Evolutionary conservation across 2,329 filamentous ascomycete genomes (phyloP), one percentile per base, ranked within the genome.

Genomic region (Triangularia verruculosa): DNA sequence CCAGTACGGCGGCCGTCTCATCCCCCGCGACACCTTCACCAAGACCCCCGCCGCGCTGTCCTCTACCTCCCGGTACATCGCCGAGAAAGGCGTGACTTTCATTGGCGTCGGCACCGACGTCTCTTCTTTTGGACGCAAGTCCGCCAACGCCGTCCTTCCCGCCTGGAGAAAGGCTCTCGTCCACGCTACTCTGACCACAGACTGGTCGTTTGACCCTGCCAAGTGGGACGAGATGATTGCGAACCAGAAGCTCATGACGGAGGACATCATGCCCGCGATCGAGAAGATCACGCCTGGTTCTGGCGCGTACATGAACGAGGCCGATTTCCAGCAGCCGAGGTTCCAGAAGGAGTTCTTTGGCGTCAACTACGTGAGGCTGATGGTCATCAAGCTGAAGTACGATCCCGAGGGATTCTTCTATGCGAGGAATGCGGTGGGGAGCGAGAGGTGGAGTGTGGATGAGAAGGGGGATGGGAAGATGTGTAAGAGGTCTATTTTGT

Each of bases 251-350:
- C 68, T 77, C 34, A 71, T 71, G 68, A 77, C 76, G 15, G 61
- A 74, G 53, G 68, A 70, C 20, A 69, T 72, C 59, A 69, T 73
- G 58, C 72, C 72, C 17, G 70, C 70, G 57, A 68, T 79, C 13
- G 73, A 76, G 65, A 72, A 67, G 1, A 72, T 78, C 5, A 79
- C 79, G 0, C 78, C 80, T 0, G 76, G 74, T 0, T 73, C 75
- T 8, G 80, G 78, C 2, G 72, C 77, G 1, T 83, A 83, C 70
- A 74, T 82, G 75, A 84, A 83, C 68, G 83, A 86, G 72, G 82
- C 78, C 1, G 77, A 83, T 69, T 79, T 80, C 57, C 72, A 72
- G 32, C 74, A 82, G 69, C 74, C 74, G 0, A 66, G 78, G 43
- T 83, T 75, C 70, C 74, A 82, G 70, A 30, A 75, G 11, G 71